Percentiles rank a stretch among this genome's conserved stretches.
These are phyloP conservation scores for Globisporangium orthogonon DNA, from an alignment of 352 stramenopile genomes.

Conservation along the genomic window DNA sequence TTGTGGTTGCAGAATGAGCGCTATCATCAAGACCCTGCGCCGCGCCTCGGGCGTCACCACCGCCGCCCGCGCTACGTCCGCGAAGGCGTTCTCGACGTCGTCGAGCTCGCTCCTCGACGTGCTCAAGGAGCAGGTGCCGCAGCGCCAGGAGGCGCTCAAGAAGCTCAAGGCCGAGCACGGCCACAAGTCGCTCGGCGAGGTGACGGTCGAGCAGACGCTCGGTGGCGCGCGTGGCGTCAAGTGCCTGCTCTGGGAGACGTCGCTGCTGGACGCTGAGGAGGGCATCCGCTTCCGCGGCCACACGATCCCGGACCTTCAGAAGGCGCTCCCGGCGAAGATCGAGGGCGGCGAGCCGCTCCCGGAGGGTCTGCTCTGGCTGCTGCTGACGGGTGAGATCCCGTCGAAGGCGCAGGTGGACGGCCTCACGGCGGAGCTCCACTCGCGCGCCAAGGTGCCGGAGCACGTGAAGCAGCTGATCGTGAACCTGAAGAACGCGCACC, in stretches of 20 bases:
- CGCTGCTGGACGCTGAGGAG: constrained; percentile 91
- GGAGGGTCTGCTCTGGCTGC: constrained; percentile 96
- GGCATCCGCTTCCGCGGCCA: constrained; percentile 98
- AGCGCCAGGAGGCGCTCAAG: constrained; percentile 91
- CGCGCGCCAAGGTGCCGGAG: constrained; percentile 90
- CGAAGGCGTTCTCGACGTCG: constrained; percentile 63
- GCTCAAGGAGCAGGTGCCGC: constrained; percentile 87
- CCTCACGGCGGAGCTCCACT: constrained; percentile 95
- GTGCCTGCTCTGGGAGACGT: constrained; percentile 99
- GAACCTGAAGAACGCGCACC: constrained; percentile 96
- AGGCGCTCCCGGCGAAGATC: constrained; percentile 89
- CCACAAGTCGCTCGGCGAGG: constrained; percentile 88
- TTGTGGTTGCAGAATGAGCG: constrained; percentile 33
- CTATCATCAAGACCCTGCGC: constrained; percentile 62
- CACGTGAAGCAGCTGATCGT: constrained; percentile 96
- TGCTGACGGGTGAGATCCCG: constrained; percentile 96
- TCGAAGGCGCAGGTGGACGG: constrained; percentile 94
- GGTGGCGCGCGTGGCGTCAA: constrained; percentile 96
- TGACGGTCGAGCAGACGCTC: constrained; percentile 96
- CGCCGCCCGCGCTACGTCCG: constrained; percentile 28
- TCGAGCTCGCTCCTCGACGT: constrained; percentile 68
- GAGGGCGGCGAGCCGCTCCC: constrained; percentile 94
- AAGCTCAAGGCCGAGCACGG: constrained; percentile 93
- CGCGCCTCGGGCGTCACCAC: constrained; percentile 37
- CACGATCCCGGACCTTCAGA: constrained; percentile 98